Conservation (phyloP, 352 stramenopile genomes). For the Phytophthora hybrid region DNA sequence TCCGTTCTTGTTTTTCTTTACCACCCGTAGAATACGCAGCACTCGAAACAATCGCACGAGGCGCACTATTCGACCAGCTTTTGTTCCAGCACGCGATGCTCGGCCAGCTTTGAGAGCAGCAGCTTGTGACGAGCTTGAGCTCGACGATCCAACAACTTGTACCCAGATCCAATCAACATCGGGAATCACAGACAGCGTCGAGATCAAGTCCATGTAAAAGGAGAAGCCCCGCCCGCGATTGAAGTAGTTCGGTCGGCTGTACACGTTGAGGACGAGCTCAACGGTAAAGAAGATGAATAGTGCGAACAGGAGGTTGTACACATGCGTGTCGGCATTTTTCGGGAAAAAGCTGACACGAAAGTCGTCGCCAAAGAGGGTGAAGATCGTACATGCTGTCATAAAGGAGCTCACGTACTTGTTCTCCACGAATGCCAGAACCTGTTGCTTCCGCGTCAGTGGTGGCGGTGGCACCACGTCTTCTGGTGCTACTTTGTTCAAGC, state of each 20-base stretch:
- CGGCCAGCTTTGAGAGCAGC: conserved; percentile 85
- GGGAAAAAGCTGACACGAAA: conserved; percentile 76
- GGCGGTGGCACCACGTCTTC: conserved; percentile 53
- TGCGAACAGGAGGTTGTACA: conserved; percentile 88
- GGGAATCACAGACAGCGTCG: conserved; percentile 93
- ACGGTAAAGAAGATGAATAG: conserved; percentile 80
- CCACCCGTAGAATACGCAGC: conserved; percentile 86
- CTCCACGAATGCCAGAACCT: conserved; percentile 66
- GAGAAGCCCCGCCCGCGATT: conserved; percentile 75
- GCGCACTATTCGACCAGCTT: conserved; percentile 92
- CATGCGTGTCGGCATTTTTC: conserved; percentile 64
- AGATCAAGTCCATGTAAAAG: conserved; percentile 96
- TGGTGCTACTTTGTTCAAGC: conserved; percentile 73
- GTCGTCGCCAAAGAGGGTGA: conserved; percentile 90
- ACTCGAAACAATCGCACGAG: conserved; percentile 93
- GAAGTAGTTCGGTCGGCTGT: conserved; percentile 84
- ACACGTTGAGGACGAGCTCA: conserved; percentile 75
- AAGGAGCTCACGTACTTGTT: conserved; percentile 75
- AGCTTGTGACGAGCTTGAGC: conserved; percentile 49
- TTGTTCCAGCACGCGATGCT: conserved; percentile 87
- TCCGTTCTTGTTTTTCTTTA: conserved; percentile 80
- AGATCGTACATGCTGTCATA: conserved; percentile 84
- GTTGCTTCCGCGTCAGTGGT: conserved; percentile 48
- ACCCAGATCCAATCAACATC: conserved; percentile 91
- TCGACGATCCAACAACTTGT: conserved; percentile 49